Conservation (phyloP, 2,329 filamentous ascomycete species). For the Coniochaeta sp. region DNA sequence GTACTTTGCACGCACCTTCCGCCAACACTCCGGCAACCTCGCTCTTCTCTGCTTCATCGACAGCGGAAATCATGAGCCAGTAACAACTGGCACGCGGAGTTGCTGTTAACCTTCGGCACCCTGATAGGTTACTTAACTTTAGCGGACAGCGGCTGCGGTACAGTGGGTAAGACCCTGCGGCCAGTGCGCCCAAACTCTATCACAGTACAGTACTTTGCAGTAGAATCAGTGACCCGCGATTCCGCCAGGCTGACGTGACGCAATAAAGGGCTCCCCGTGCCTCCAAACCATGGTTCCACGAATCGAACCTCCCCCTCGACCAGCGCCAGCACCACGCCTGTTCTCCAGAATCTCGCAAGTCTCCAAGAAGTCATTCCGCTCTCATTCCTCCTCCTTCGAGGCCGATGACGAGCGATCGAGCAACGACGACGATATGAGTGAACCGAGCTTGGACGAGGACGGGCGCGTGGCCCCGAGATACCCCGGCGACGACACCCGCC, state of each 20-base stretch:
- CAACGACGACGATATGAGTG: slow-evolving; percentile 13
- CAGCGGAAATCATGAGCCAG: background rate
- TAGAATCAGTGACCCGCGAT: background rate
- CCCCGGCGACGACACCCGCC: slow-evolving; percentile 77
- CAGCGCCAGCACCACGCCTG: slow-evolving; percentile 36
- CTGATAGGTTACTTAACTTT: too few species aligned
- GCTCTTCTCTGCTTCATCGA: background rate
- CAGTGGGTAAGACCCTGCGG: background rate
- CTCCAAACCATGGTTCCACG: slow-evolving; percentile 9
- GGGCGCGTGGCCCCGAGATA: slow-evolving; percentile 40
- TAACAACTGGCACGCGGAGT: background rate
- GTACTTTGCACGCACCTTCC: background rate
- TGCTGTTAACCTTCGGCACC: background rate
- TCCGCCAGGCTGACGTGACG: slow-evolving; percentile 18
- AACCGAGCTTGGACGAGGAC: slow-evolving; percentile 20
- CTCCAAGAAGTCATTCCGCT: slow-evolving; percentile 50
- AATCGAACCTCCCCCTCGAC: slow-evolving; percentile 10
- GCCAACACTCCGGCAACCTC: background rate
- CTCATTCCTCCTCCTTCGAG: slow-evolving; percentile 57
- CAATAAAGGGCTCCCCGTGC: slow-evolving; percentile 14
- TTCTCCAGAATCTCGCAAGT: slow-evolving; percentile 41
- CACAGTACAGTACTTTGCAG: too few species aligned
- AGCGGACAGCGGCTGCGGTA: background rate
- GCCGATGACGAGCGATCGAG: slow-evolving; percentile 63
- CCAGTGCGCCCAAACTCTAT: background rate